phyloP scores from a whole-genome alignment of 1,284 basidiomycete species.

The Cutaneotrichosporon mucoides region DNA sequence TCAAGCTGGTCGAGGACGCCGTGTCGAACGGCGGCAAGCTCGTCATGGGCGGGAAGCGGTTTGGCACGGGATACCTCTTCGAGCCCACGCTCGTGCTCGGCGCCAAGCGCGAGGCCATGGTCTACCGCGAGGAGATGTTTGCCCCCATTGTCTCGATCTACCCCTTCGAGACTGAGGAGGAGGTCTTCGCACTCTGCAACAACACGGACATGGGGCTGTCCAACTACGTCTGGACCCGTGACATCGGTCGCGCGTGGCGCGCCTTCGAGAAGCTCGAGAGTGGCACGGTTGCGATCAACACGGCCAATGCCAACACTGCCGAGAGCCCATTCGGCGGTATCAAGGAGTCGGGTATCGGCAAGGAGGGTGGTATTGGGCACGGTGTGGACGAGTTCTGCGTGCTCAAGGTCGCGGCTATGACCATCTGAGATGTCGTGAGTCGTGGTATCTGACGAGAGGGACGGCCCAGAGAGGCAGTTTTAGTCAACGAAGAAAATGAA shows the following conservation, averaged over 20 bases:
- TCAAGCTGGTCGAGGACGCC: constrained; percentile 76
- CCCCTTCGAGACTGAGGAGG: constrained; percentile 86
- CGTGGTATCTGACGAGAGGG: no score
- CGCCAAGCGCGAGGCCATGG: constrained; percentile 61
- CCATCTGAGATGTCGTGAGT: not conserved
- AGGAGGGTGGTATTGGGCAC: constrained; percentile 24
- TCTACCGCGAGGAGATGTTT: constrained; percentile 76
- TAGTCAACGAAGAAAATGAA: no score
- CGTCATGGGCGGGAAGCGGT: constrained; percentile 71
- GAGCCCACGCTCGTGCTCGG: constrained; percentile 79
- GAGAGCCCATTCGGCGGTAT: constrained; percentile 81
- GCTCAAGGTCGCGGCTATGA: constrained; percentile 16
- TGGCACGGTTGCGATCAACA: constrained; percentile 75
- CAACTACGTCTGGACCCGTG: constrained; percentile 83
- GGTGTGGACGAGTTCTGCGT: constrained; percentile 22
- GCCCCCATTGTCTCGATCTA: constrained; percentile 58
- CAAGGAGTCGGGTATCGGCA: constrained; percentile 29
- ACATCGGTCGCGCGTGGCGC: constrained; percentile 81
- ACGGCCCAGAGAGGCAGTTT: no score
- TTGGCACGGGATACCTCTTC: constrained; percentile 59
- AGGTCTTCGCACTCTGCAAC: constrained; percentile 80
- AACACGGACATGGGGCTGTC: constrained; percentile 76
- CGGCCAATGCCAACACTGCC: constrained; percentile 70
- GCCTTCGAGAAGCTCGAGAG: constrained; percentile 90
- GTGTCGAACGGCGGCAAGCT: constrained; percentile 73